These are phyloP conservation scores for Hortiboletus rubellus DNA, from an alignment of 1,284 basidiomycete species.

Conservation along the genomic window DNA sequence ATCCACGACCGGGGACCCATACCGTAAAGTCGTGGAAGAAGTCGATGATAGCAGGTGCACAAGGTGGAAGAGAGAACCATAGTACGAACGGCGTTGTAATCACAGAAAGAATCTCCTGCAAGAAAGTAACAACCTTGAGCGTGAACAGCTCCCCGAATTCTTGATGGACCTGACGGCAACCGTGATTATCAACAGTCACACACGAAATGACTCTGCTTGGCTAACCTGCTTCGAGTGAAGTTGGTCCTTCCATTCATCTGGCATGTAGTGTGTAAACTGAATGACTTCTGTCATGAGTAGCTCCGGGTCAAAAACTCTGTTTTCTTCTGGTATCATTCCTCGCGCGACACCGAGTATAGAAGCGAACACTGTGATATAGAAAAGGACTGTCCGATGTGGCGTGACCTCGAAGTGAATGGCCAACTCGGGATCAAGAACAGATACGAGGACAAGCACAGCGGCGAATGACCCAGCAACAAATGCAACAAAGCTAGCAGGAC, in stretches of 20 bases:
- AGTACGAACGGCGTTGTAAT: slow-evolving; percentile 93
- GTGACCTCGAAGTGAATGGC: slow-evolving; percentile 96
- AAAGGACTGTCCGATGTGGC: slow-evolving; percentile 87
- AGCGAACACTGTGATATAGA: slow-evolving; percentile 90
- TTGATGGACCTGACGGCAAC: slow-evolving; percentile 66
- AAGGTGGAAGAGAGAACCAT: slow-evolving; percentile 87
- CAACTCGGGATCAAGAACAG: slow-evolving; percentile 89
- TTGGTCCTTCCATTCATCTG: slow-evolving; percentile 85
- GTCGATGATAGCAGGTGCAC: slow-evolving; percentile 88
- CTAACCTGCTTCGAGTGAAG: slow-evolving; percentile 85
- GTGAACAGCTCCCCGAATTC: slow-evolving; percentile 89
- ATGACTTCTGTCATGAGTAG: slow-evolving; percentile 89
- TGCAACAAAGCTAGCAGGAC: slow-evolving; percentile 66
- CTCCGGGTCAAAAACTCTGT: slow-evolving; percentile 92
- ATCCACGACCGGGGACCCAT: slow-evolving; percentile 94
- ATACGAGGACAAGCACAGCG: slow-evolving; percentile 88
- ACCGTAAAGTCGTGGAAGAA: slow-evolving; percentile 97
- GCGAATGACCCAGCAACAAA: slow-evolving; percentile 97
- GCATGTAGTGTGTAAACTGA: slow-evolving; percentile 94
- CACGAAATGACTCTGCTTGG: not conserved
- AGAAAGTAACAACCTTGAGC: slow-evolving; percentile 86
- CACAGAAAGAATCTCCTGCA: slow-evolving; percentile 87
- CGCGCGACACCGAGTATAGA: slow-evolving; percentile 85
- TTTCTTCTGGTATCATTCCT: slow-evolving; percentile 96
- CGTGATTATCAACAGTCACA: not conserved